Evolutionary conservation across 2,329 filamentous ascomycete genomes (phyloP).

Genomic region (Metarhizium anisopliae): DNA sequence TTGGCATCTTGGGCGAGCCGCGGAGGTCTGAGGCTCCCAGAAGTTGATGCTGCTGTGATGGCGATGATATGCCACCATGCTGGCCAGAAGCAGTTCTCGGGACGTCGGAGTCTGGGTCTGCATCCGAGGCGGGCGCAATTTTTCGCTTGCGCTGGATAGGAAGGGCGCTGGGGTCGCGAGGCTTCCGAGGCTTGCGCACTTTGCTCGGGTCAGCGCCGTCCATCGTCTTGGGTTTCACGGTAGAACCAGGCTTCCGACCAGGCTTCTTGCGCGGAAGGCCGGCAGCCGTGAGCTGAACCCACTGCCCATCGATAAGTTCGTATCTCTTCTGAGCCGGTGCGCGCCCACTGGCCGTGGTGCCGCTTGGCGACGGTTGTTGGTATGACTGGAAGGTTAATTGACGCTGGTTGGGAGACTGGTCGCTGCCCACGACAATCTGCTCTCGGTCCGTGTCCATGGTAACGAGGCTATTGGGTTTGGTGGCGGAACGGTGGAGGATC

Average conservation of each 20-base stretch:
- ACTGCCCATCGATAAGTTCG: constrained; percentile 28
- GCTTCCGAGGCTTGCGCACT: constrained; percentile 45
- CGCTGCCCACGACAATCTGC: constrained; percentile 39
- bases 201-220: constrained; percentile 35
- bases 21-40: constrained; percentile 15
- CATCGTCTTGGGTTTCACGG: constrained; percentile 33
- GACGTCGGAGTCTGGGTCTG: constrained; percentile 24
- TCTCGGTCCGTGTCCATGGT: constrained; percentile 29
- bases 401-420: constrained; percentile 17
- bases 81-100: constrained; percentile 15
- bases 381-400: constrained; percentile 19
- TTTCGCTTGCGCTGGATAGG: constrained; percentile 48
- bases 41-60: constrained; percentile 16
- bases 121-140: constrained; percentile 29
- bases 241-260: constrained; percentile 54
- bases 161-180: constrained; percentile 49
- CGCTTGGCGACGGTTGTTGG: constrained; percentile 16
- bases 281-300: constrained; percentile 45
- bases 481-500: not conserved
- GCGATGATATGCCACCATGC: constrained; percentile 10
- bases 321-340: constrained; percentile 19
- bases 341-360: constrained; percentile 13
- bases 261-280: constrained; percentile 55
- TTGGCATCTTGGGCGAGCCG: constrained; percentile 37
- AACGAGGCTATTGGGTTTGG: constrained; percentile 7